Evolutionary conservation across 768 basidiomycete species (phyloP), one percentile per base, ranked within the genome.

Genomic region (Coprinopsis sp.): DNA sequence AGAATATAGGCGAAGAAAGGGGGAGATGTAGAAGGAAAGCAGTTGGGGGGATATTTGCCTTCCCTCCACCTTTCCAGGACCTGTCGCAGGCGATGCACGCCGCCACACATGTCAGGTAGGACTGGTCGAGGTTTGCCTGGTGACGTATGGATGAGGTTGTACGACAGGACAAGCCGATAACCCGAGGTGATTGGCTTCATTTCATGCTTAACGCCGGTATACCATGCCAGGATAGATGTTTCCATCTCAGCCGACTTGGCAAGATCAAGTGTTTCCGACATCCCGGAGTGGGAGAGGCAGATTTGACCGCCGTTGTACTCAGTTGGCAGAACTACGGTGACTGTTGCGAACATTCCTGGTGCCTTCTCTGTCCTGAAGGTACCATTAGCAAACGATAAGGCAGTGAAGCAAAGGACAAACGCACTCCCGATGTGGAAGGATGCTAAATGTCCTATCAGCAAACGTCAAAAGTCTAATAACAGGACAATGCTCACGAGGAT

Each of bases 131-230:
- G 53, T 13, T 57, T 45, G 3, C 59, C 55, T 2, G 69, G 56
- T 0, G 63, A 58, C 2, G 69, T 62, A 46, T 74, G 68, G 18
- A 77, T 63, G 40, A 78, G 65, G 49, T 76, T 77, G 57, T 72
- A 78, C 0, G 73, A 69, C 4, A 79, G 66, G 0, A 74, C 76
- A 1, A 79, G 66, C 0, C 72, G 71, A 47, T 73, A 76, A 4
- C 78, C 77, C 16, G 68, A 66, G 1, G 69, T 72, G 36, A 77
- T 59, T 4, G 70, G 68, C 47, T 72, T 71, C 49, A 78, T 67
- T 60, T 74, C 73, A 54, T 75, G 73, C 39, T 56, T 62, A 42
- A 77, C 76, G 44, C 75, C 77, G 21, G 72, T 76, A 53, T 78
- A 76, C 74, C 76, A 80, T 1, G 76, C 65, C 3, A 77, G 59